Percentiles rank a stretch among this genome's conserved stretches.
Evolutionary conservation across 2,329 filamentous ascomycete species (phyloP).

Genomic region (Xylaria sp.): DNA sequence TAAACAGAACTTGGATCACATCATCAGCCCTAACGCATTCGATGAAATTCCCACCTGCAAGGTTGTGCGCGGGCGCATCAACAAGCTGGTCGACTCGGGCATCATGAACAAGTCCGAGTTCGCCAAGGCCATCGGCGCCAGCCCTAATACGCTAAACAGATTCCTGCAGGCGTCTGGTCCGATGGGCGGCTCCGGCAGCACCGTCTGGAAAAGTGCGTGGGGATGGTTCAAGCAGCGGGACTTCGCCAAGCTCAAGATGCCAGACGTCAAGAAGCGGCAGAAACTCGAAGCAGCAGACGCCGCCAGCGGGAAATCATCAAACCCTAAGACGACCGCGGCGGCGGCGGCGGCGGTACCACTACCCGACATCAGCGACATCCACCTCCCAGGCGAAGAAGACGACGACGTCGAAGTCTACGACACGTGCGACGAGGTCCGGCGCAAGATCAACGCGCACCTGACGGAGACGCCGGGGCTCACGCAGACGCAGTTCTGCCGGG

Average conservation of each 20-base stretch:
- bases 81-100: slow-evolving; percentile 41
- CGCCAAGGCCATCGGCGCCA: slow-evolving; percentile 36
- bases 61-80: slow-evolving; percentile 41
- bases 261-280: slow-evolving; percentile 44
- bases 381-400: slow-evolving; percentile 57
- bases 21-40: slow-evolving; percentile 21
- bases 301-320: slow-evolving; percentile 1
- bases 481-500: slow-evolving; percentile 61
- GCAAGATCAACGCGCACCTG: slow-evolving; percentile 66
- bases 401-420: slow-evolving; percentile 63
- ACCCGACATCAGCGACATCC: slow-evolving; percentile 54
- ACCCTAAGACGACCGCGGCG: background rate
- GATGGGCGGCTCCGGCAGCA: slow-evolving; percentile 34
- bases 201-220: slow-evolving; percentile 37
- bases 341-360: slow-evolving; percentile 17
- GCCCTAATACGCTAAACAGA: slow-evolving; percentile 26
- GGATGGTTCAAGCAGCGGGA: slow-evolving; percentile 45
- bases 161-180: slow-evolving; percentile 38
- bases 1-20: slow-evolving; percentile 44
- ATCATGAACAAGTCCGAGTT: slow-evolving; percentile 46
- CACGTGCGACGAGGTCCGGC: slow-evolving; percentile 67
- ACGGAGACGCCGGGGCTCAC: slow-evolving; percentile 56
- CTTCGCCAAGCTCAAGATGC: slow-evolving; percentile 43
- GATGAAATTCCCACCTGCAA: slow-evolving; percentile 36
- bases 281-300: slow-evolving; percentile 37